These are phyloP conservation scores for Naganishia randhawae DNA, from an alignment of 768 basidiomycete genomes.

Conservation along the genomic window DNA sequence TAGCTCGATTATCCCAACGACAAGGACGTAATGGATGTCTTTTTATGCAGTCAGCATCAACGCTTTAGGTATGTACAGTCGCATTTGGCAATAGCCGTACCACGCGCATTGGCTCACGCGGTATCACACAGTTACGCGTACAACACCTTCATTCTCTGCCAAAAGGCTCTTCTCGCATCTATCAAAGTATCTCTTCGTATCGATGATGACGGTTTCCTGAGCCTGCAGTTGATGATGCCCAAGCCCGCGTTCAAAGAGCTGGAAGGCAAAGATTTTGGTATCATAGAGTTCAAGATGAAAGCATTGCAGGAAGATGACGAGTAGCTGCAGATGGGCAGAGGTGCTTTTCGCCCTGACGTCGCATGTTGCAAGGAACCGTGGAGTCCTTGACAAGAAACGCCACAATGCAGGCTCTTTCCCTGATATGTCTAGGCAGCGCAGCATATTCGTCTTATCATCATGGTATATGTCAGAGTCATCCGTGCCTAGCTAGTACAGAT, in stretches of 20 bases:
- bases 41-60: conserved; percentile 69
- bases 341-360: background rate
- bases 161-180: conserved; percentile 72
- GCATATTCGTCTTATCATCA: background rate
- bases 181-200: conserved; percentile 86
- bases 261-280: conserved; percentile 56
- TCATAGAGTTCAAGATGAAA: conserved; percentile 85
- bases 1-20: conserved; percentile 97
- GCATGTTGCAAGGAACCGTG: background rate
- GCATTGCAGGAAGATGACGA: conserved; percentile 26
- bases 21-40: conserved; percentile 80
- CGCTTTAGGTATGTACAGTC: conserved; percentile 62
- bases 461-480: conserved; percentile 7
- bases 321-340: background rate
- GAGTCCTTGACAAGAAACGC: no score
- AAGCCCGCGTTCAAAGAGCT: conserved; percentile 52
- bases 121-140: conserved; percentile 59
- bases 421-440: no score
- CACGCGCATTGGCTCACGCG: background rate
- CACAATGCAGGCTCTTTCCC: no score
- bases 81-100: background rate
- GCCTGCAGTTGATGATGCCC: conserved; percentile 84
- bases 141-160: conserved; percentile 67
- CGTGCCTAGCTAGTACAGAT: conserved; percentile 15
- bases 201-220: conserved; percentile 73